These are phyloP conservation scores for Krasilnikovozyma curviuscula DNA, from an alignment of 768 basidiomycete genomes.

Conservation along the genomic window DNA sequence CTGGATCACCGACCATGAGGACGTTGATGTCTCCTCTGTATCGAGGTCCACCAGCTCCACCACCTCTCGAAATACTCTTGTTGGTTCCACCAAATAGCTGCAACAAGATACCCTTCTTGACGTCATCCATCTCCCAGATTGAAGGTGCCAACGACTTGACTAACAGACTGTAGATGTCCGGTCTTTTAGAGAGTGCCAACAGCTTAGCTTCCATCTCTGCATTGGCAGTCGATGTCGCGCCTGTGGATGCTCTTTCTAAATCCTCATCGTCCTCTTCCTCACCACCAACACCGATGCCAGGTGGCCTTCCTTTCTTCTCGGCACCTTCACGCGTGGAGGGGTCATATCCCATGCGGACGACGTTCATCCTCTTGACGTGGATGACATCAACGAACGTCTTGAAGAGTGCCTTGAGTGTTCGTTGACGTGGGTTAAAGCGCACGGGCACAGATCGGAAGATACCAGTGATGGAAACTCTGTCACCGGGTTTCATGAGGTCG, in stretches of 20 bases:
- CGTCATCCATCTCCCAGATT: conserved; percentile 97
- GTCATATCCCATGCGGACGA: conserved; percentile 49
- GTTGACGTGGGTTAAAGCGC: conserved; percentile 77
- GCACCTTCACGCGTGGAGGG: conserved; percentile 42
- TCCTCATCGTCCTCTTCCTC: conserved; percentile 44
- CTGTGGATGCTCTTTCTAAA: conserved; percentile 29
- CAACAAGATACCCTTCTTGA: conserved; percentile 91
- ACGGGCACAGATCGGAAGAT: conserved; percentile 91
- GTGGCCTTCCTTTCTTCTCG: conserved; percentile 40
- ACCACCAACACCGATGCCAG: conserved; percentile 46
- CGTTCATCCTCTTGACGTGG: conserved; percentile 58
- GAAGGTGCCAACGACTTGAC: conserved; percentile 74
- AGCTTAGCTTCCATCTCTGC: conserved; percentile 67
- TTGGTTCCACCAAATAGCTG: conserved; percentile 97
- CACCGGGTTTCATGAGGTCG: conserved; percentile 88
- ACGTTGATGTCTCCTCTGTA: conserved; percentile 98
- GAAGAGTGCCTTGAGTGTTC: conserved; percentile 85
- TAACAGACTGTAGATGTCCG: conserved; percentile 72
- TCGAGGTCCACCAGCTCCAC: conserved; percentile 85
- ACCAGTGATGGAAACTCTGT: conserved; percentile 71
- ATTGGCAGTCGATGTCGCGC: conserved; percentile 23
- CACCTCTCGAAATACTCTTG: conserved; percentile 78
- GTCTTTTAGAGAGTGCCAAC: conserved; percentile 45
- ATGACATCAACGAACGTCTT: conserved; percentile 95
- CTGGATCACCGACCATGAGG: conserved; percentile 88